These are phyloP conservation scores for Dactylellina cionopaga DNA, from an alignment of 2,329 filamentous ascomycete genomes.

Conservation along the genomic window DNA sequence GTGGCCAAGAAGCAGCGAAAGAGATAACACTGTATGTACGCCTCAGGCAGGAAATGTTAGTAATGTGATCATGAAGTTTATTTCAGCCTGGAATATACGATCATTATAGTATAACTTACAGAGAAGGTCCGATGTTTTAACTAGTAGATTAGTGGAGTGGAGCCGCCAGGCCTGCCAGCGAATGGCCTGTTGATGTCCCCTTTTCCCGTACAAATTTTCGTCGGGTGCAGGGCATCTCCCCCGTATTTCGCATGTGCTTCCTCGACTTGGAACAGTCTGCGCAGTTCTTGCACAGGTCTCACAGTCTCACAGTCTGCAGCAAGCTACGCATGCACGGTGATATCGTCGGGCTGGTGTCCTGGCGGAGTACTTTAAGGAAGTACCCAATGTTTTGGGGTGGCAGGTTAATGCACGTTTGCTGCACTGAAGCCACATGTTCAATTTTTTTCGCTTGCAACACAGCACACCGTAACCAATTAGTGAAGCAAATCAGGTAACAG, in stretches of 20 bases:
- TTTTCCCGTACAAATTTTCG: constrained; percentile 15
- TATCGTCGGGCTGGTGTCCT: constrained; percentile 40
- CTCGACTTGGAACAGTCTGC: constrained; percentile 30
- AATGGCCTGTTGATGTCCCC: constrained; percentile 9
- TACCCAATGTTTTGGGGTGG: no score
- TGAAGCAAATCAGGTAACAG: no score
- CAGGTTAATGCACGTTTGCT: not conserved
- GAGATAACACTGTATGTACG: not conserved
- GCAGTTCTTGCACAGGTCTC: no score
- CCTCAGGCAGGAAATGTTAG: no score
- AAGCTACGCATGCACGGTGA: constrained; percentile 49
- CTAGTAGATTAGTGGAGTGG: not conserved
- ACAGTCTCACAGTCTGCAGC: no score
- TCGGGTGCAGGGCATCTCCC: constrained; percentile 35
- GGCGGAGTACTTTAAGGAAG: no score
- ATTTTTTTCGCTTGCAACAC: not conserved
- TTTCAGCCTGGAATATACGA: no score
- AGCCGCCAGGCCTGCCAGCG: not conserved
- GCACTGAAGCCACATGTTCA: constrained; percentile 31
- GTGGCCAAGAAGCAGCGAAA: not conserved
- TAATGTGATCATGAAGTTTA: no score
- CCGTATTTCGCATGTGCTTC: constrained; percentile 49
- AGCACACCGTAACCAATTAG: no score
- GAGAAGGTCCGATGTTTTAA: no score
- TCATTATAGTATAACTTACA: no score